Evolutionary conservation across 108 stramenopile species (phyloP).

Genomic region (Hondaea fermentalgiana): DNA sequence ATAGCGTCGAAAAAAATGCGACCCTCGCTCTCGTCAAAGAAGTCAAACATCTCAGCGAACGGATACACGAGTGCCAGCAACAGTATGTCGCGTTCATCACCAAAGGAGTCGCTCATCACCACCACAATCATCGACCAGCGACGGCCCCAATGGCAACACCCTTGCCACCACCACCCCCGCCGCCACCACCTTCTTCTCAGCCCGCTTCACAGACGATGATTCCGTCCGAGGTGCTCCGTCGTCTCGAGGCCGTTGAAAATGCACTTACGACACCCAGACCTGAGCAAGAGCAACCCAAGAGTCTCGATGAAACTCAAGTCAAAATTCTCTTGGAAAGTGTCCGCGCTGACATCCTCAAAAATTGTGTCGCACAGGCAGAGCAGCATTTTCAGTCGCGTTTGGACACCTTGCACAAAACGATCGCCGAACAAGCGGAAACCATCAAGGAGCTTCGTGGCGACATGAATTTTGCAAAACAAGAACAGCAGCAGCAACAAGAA

Average conservation of each 20-base stretch:
- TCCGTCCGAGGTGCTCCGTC: neutral
- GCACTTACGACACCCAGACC: neutral
- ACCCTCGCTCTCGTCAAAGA: neutral
- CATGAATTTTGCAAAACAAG: neutral
- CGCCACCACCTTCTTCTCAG: neutral
- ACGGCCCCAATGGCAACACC: neutral
- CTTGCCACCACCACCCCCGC: neutral
- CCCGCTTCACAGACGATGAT: neutral
- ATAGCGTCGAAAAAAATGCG: neutral
- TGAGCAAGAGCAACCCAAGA: neutral
- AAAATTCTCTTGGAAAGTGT: neutral
- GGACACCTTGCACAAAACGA: too few species aligned
- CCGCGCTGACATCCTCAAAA: neutral
- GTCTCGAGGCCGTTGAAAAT: too few species aligned
- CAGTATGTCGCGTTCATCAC: neutral
- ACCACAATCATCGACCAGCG: neutral
- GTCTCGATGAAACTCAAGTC: neutral
- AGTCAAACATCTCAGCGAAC: neutral
- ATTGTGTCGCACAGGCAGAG: neutral
- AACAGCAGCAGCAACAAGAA: neutral
- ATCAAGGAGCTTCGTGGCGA: too few species aligned
- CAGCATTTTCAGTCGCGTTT: too few species aligned
- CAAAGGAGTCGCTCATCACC: neutral
- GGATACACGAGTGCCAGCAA: neutral
- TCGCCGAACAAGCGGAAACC: too few species aligned